Evolutionary conservation across 2,329 filamentous ascomycete species (phyloP).

Genomic region (Pseudogymnoascus sp.): DNA sequence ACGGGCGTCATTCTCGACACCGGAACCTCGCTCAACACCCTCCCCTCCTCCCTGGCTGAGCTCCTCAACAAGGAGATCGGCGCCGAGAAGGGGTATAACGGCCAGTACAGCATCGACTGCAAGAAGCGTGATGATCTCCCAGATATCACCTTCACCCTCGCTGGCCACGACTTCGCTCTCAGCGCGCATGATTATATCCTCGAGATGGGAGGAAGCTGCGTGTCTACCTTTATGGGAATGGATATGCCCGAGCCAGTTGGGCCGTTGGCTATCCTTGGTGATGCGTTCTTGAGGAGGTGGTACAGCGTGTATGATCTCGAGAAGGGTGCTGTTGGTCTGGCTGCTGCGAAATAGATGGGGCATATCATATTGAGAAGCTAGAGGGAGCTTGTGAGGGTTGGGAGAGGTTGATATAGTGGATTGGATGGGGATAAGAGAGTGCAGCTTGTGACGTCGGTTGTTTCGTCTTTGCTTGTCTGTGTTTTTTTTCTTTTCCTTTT

Average conservation of each 20-base stretch:
- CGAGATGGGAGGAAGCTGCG: slow-evolving; percentile 90
- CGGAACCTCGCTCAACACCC: slow-evolving; percentile 93
- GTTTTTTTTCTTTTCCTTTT: neutral
- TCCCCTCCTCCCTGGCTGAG: slow-evolving; percentile 85
- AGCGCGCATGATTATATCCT: slow-evolving; percentile 87
- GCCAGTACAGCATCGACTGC: slow-evolving; percentile 94
- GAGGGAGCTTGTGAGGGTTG: neutral
- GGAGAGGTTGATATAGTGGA: neutral
- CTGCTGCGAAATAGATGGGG: slow-evolving; percentile 62
- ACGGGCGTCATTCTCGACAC: slow-evolving; percentile 97
- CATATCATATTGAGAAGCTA: too few relatives aligned
- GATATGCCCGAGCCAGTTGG: slow-evolving; percentile 77
- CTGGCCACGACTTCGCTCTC: slow-evolving; percentile 90
- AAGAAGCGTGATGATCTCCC: slow-evolving; percentile 74
- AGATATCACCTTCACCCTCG: slow-evolving; percentile 85
- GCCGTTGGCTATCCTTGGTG: slow-evolving; percentile 89
- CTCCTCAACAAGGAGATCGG: slow-evolving; percentile 97
- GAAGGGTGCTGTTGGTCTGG: slow-evolving; percentile 81
- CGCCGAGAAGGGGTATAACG: slow-evolving; percentile 95
- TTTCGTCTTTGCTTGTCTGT: neutral
- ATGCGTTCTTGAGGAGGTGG: slow-evolving; percentile 76
- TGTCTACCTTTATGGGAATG: slow-evolving; percentile 97
- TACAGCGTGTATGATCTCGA: slow-evolving; percentile 97
- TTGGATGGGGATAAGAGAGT: neutral
- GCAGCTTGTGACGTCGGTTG: neutral